phyloP scores from a whole-genome alignment of 768 basidiomycete genomes.

The Paxillus ammoniavirescens region DNA sequence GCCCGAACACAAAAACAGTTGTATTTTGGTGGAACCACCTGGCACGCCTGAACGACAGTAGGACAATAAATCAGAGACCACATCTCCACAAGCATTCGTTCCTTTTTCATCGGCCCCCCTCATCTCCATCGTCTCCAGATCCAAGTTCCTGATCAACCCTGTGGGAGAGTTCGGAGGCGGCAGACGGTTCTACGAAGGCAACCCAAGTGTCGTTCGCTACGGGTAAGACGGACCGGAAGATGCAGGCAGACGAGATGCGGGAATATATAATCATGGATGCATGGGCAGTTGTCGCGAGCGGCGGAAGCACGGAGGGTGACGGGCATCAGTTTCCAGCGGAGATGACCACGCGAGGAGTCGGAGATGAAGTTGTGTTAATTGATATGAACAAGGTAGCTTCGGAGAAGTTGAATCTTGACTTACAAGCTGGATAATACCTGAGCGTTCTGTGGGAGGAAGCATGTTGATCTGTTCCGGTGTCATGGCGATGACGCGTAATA shows the following conservation, averaged over 20 bases:
- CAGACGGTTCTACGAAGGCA: conserved; percentile 25
- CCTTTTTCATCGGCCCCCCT: background rate
- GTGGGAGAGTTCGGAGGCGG: conserved; percentile 3
- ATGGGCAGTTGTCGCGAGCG: conserved; percentile 7
- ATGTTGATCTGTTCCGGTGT: conserved; percentile 80
- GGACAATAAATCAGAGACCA: too few relatives aligned
- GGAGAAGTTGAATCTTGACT: conserved; percentile 30
- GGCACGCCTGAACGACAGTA: too few relatives aligned
- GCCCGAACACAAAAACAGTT: too few relatives aligned
- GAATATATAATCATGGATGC: conserved; percentile 8
- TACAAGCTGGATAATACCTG: conserved; percentile 81
- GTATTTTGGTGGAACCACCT: too few relatives aligned
- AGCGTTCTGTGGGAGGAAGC: conserved; percentile 70
- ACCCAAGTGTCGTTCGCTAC: conserved; percentile 31
- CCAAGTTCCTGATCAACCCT: conserved; percentile 1
- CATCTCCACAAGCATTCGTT: too few relatives aligned
- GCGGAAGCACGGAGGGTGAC: conserved; percentile 13
- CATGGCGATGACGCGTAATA: conserved; percentile 79
- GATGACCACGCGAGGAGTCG: conserved; percentile 5
- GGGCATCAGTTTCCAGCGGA: conserved; percentile 28
- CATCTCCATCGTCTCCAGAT: background rate
- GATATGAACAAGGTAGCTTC: conserved; percentile 8
- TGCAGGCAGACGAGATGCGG: conserved; percentile 10
- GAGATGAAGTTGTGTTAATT: too few relatives aligned
- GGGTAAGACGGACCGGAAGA: conserved; percentile 5